Base-by-base conservation (phyloP, 768 basidiomycete species). In the Trametes cubensis region DNA sequence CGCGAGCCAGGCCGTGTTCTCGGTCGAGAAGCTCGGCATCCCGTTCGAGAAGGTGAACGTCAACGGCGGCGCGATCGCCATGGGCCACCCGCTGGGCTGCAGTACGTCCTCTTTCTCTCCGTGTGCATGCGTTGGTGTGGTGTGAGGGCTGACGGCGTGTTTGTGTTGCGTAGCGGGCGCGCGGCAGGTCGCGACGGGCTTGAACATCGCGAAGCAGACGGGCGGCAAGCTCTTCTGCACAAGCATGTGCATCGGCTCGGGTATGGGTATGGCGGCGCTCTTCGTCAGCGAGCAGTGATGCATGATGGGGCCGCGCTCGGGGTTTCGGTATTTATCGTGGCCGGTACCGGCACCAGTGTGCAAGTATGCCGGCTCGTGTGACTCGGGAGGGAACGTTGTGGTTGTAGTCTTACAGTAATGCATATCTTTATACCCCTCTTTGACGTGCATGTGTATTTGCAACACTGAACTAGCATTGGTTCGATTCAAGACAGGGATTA, bases 241-340 rank as follows among this genome's bases (percentile, higher is more conserved):
- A 2, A 88, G 85, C 66, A 96, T 96, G 94, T 95, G 94, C 72
- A 88, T 94, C 69, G 93, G 92, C 7, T 85, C 83, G 15, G 92
- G 93, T 23, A 94, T 94, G 90, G 91, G 92, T 40, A 93, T 94
- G 90, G 92, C 92, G 34, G 90, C 85, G 47, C 80, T 94, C 2
- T 89, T 94, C 69, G 90, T 92, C 58, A 91, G 80, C 73, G 93
- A 95, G 81, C 87, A 93, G 67, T 93, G 69, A 77, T 14, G 6
- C 40, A 23, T 23, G 2, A 11, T 5, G 15, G 28, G 28, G 28
- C 28, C 28, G 28, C 28, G 28, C 28, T 28, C 28, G 28, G 28
- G 7, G 3, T 3, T 28, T 28, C 28, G 28, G 28, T 28, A 28
- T 28, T 28, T 28, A 28, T 28, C 28, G 28, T 28, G 28, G 28